These are phyloP conservation scores for Fusarium verticillioides DNA, from an alignment of 2,329 filamentous ascomycete genomes.

Conservation along the genomic window DNA sequence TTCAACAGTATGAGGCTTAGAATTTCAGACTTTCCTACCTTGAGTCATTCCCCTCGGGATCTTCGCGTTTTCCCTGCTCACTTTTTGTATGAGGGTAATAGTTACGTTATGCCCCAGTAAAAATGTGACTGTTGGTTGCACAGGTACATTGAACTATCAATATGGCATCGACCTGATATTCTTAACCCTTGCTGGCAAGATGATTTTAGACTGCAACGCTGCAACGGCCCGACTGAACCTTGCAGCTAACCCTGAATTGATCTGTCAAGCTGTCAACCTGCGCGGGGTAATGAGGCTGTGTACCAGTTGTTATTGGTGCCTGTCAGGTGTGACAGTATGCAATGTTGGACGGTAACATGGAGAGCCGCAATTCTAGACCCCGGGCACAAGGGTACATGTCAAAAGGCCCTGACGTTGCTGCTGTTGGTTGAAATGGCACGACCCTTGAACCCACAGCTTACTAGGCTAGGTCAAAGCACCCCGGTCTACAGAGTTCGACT, in stretches of 20 bases:
- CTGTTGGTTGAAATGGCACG: neutral
- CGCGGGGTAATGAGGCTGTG: neutral
- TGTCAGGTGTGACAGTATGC: rapidly evolving
- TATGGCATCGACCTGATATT: neutral
- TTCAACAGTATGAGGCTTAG: neutral
- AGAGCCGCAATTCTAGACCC: neutral
- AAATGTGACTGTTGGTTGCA: neutral
- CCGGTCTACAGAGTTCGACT: neutral
- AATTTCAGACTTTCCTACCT: neutral
- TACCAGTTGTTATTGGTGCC: neutral
- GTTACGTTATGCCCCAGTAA: neutral
- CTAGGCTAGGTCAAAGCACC: neutral
- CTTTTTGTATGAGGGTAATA: neutral
- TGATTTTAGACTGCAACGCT: neutral
- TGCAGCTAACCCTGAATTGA: neutral
- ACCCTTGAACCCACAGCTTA: neutral
- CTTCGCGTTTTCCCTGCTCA: neutral
- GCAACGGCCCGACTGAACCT: neutral
- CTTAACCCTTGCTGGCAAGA: neutral
- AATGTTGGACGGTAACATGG: neutral
- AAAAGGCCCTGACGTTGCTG: neutral
- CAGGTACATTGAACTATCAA: neutral
- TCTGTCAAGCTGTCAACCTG: neutral
- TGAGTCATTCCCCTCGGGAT: neutral
- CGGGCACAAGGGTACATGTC: neutral